Conservation (phyloP, 75 land plant genomes). For the Azolla pinnata region DNA sequence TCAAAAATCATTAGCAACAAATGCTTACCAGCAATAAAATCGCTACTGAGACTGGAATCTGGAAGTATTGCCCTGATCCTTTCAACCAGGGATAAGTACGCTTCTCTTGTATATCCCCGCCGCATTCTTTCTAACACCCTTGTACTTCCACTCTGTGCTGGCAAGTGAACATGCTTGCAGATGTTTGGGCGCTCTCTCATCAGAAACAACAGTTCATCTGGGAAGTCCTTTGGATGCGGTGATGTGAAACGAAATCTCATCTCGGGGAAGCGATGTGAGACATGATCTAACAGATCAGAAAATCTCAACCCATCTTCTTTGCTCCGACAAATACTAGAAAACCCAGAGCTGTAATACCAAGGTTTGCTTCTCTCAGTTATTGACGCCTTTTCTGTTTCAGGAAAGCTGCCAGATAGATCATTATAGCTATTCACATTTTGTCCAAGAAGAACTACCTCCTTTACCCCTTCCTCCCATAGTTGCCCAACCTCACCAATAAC, state of each 20-base stretch:
- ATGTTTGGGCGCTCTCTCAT: slow-evolving; percentile 84
- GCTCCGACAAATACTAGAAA: slow-evolving; percentile 65
- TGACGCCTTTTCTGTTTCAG: slow-evolving; percentile 18
- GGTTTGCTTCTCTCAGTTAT: slow-evolving; percentile 38
- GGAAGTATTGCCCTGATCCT: slow-evolving; percentile 77
- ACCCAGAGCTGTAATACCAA: slow-evolving; percentile 73
- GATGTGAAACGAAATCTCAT: slow-evolving; percentile 96
- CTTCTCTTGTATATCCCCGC: slow-evolving; percentile 87
- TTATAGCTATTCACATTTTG: slow-evolving; percentile 98
- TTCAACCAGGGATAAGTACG: slow-evolving; percentile 81
- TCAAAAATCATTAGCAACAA: no score
- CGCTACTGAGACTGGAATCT: slow-evolving; percentile 87
- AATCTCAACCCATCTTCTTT: slow-evolving; percentile 75
- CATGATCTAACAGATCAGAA: slow-evolving; percentile 56
- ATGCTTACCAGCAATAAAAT: slow-evolving; percentile 82
- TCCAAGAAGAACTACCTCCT: slow-evolving; percentile 88
- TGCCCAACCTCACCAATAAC: slow-evolving; percentile 89
- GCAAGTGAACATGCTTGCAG: slow-evolving; percentile 83
- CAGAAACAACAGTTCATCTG: slow-evolving; percentile 70
- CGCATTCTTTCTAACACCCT: slow-evolving; percentile 85
- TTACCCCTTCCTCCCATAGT: slow-evolving; percentile 80
- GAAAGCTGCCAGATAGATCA: slow-evolving; percentile 39
- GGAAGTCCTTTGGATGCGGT: slow-evolving; percentile 98
- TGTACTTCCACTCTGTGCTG: slow-evolving; percentile 90
- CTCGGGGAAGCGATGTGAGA: slow-evolving; percentile 70